phyloP scores from a whole-genome alignment of 164 flowering plant species.

The Liquidambar formosana region DNA sequence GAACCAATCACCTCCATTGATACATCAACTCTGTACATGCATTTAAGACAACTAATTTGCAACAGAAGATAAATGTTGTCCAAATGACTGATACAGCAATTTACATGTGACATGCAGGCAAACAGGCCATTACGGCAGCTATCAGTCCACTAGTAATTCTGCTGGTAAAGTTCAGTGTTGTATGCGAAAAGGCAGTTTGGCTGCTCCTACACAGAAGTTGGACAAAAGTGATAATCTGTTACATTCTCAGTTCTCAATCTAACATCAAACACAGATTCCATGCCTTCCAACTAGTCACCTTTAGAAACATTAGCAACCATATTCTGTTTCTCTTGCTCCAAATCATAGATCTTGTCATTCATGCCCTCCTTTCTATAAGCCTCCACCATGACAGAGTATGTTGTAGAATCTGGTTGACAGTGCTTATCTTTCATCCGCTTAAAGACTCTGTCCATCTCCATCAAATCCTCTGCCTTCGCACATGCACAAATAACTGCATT shows the following conservation, averaged over 20 bases:
- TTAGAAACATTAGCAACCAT: slow-evolving; percentile 18
- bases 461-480: slow-evolving; percentile 83
- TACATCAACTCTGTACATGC: not conserved
- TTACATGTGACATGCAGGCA: slow-evolving; percentile 1
- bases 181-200: not conserved
- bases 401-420: slow-evolving; percentile 50
- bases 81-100: not conserved
- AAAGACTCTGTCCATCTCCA: slow-evolving; percentile 94
- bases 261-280: not conserved
- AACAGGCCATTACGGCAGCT: not conserved
- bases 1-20: not conserved
- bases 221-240: not conserved
- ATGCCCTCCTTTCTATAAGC: slow-evolving; percentile 82
- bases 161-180: not conserved
- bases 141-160: not conserved
- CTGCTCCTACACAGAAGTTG: not conserved
- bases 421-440: slow-evolving; percentile 74
- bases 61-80: not conserved
- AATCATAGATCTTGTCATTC: slow-evolving; percentile 72
- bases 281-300: slow-evolving; percentile 17
- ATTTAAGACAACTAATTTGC: not conserved
- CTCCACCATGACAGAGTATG: slow-evolving; percentile 72
- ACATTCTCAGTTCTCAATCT: not conserved
- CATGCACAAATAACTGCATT: slow-evolving; percentile 89
- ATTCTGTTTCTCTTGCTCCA: slow-evolving; percentile 62